Conservation (phyloP, 2,329 filamentous ascomycete genomes). For the Raffaelea arxii region DNA sequence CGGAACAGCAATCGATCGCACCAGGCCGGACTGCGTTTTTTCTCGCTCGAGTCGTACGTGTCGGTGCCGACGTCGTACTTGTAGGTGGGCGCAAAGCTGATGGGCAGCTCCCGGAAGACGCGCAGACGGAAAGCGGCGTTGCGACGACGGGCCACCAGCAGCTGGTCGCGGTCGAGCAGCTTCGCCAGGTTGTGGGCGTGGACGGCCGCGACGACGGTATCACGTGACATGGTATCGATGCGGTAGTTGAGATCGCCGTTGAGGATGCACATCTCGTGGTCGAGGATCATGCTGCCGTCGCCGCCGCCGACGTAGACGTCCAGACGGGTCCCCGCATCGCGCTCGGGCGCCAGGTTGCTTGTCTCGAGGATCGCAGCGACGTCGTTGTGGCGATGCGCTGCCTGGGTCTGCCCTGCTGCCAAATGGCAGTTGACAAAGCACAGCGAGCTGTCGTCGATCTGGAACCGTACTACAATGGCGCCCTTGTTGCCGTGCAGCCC, state of each 20-base stretch:
- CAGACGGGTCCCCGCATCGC: constrained; percentile 54
- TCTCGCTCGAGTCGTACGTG: constrained; percentile 88
- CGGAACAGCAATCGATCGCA: constrained; percentile 89
- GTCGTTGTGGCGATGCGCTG: constrained; percentile 85
- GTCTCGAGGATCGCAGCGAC: constrained; percentile 82
- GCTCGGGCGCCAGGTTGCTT: constrained; percentile 61
- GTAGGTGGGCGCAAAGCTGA: constrained; percentile 91
- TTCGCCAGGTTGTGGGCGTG: constrained; percentile 72
- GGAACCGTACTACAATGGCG: constrained; percentile 82
- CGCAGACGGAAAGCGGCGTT: constrained; percentile 85
- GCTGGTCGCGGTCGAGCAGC: constrained; percentile 84
- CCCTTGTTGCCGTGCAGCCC: constrained; percentile 96
- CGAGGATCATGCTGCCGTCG: constrained; percentile 87
- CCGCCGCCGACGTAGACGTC: constrained; percentile 86
- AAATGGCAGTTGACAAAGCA: constrained; percentile 98
- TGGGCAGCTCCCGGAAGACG: constrained; percentile 82
- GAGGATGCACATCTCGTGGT: constrained; percentile 93
- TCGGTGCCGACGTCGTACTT: constrained; percentile 97
- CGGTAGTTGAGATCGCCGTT: constrained; percentile 98
- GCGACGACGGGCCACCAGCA: constrained; percentile 77
- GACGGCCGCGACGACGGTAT: constrained; percentile 81
- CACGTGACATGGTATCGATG: constrained; percentile 92
- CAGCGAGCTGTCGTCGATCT: constrained; percentile 84
- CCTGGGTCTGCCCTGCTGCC: constrained; percentile 85
- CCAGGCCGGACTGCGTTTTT: constrained; percentile 90